Evolutionary conservation across 495 filamentous ascomycete species (phyloP), one percentile per base, ranked within the genome.

Genomic region (Pyrenula aspistea): DNA sequence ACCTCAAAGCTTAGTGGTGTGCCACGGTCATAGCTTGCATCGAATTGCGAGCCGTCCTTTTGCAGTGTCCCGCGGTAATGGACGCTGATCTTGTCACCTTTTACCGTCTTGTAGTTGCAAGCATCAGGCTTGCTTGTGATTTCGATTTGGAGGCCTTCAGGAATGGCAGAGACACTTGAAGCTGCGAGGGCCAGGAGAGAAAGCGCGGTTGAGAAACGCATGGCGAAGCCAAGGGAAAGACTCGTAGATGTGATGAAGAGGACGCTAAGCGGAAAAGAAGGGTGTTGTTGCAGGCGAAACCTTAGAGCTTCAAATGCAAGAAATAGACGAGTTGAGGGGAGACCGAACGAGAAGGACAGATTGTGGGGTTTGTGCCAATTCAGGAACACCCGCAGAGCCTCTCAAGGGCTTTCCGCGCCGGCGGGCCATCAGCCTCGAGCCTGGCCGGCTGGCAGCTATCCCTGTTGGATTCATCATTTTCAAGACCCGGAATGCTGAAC

Each of bases 51-150:
- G 53, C 78, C 77, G 55, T 70, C 67, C 21, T 65, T 54, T 23
- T 66, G 76, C 22, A 96, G 78, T 0, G 85, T 93, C 57, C 92
- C 92, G 31, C 81, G 77, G 73, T 97, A 97, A 75, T 97, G 87
- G 58, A 96, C 89, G 36, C 75, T 71, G 61, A 97, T 85, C 51
- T 68, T 82, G 71, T 96, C 90, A 64, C 90, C 90, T 47, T 76
- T 80, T 61, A 81, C 61, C 25, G 89, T 85, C 68, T 87, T 89
- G 65, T 89, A 87, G 24, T 71, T 74, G 71, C 86, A 89, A 15
- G 31, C 15, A 53, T 84, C 78, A 63, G 88, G 83, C 22, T 79
- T 69, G 57, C 84, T 76, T 47, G 87, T 91, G 58, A 83, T 79
- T 60, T 94, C 84, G 71, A 95, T 88, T 65, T 80, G 75, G 4